phyloP scores from a whole-genome alignment of 345 rosid genomes.

The Anastatica hierochuntica region DNA sequence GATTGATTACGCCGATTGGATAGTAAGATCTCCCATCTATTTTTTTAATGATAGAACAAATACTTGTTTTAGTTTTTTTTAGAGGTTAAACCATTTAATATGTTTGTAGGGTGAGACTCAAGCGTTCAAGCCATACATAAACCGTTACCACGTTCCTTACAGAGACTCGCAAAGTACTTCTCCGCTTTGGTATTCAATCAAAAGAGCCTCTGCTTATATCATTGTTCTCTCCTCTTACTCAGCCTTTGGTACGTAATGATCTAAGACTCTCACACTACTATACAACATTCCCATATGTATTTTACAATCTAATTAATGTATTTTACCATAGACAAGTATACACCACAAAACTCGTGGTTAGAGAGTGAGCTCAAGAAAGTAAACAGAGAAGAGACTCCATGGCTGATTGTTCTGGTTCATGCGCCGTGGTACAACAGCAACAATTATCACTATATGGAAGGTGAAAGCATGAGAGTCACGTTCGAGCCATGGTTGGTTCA shows the following conservation, averaged over 20 bases:
- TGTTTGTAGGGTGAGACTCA: slow-evolving; percentile 27
- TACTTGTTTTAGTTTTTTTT: too few species aligned
- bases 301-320: neutral
- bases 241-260: slow-evolving; percentile 40
- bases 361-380: slow-evolving; percentile 28
- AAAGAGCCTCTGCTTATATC: slow-evolving; percentile 35
- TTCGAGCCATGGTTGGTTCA: slow-evolving; percentile 39
- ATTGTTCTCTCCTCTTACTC: slow-evolving; percentile 43
- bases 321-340: slow-evolving; percentile 24
- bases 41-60: neutral
- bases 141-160: slow-evolving; percentile 30
- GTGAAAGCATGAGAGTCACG: slow-evolving; percentile 41
- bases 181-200: slow-evolving; percentile 45
- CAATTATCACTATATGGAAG: slow-evolving; percentile 38
- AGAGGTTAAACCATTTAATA: neutral
- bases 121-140: slow-evolving; percentile 32
- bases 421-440: slow-evolving; percentile 32
- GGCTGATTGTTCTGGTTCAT: slow-evolving; percentile 24
- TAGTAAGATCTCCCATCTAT: slow-evolving; percentile 25
- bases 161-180: slow-evolving; percentile 34
- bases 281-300: too few species aligned
- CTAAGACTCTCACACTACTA: neutral
- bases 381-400: slow-evolving; percentile 30
- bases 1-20: slow-evolving; percentile 20
- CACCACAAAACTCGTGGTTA: slow-evolving; percentile 30